Conservation (phyloP, 2,329 filamentous ascomycete species). For the Daldinia eschscholtzii region DNA sequence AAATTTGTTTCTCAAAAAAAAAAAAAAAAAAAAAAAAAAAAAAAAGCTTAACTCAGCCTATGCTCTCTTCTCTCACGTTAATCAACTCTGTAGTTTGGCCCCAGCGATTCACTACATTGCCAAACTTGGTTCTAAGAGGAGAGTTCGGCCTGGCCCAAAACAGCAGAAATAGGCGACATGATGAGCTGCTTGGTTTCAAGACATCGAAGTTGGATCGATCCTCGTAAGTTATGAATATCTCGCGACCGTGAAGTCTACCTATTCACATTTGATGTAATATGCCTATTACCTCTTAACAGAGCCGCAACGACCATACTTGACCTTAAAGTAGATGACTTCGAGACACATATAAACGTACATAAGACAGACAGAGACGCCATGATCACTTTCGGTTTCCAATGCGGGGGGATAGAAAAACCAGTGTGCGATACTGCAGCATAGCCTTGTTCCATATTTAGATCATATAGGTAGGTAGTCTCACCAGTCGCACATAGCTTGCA, state of each 20-base stretch:
- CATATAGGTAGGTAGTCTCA: conserved; percentile 6
- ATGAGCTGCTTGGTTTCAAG: no score
- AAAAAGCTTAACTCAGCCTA: neutral
- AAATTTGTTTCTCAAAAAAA: neutral
- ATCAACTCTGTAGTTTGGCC: neutral
- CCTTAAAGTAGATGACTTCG: neutral
- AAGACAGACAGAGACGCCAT: neutral
- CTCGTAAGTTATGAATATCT: neutral
- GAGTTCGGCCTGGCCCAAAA: neutral
- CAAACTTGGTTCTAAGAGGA: neutral
- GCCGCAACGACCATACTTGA: neutral
- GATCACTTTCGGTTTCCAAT: neutral
- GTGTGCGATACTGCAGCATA: conserved; percentile 15
- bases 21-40: neutral
- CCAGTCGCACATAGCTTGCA: conserved; percentile 4
- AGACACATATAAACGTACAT: neutral
- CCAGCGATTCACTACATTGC: neutral
- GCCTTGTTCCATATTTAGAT: conserved; percentile 36
- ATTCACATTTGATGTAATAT: neutral
- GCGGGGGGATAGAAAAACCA: conserved; percentile 1
- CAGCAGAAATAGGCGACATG: no score
- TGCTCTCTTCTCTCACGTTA: neutral
- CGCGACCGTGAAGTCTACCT: neutral
- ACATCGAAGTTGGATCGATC: no score
- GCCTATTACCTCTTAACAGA: neutral